phyloP scores from a whole-genome alignment of 2,329 filamentous ascomycete genomes.

The Aspergillus sp. region DNA sequence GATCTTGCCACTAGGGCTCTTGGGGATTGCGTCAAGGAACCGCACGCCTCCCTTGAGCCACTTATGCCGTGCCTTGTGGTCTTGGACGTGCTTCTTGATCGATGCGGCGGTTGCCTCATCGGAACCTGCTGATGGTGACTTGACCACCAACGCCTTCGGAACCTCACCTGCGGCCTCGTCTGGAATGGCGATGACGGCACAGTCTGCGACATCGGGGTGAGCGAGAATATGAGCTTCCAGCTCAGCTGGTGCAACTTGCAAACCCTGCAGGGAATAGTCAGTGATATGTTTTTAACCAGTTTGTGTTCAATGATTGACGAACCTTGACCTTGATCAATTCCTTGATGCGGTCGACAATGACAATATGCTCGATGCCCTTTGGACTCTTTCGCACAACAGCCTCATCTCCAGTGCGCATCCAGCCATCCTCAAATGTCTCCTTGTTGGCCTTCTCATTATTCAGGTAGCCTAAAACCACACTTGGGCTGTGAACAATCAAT shows the following conservation, averaged over 20 bases:
- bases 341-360: slow-evolving; percentile 79
- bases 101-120: slow-evolving; percentile 49
- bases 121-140: slow-evolving; percentile 47
- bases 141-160: slow-evolving; percentile 61
- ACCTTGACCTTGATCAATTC: slow-evolving; percentile 76
- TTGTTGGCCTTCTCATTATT: slow-evolving; percentile 79
- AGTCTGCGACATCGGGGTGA: slow-evolving; percentile 71
- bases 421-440: slow-evolving; percentile 76
- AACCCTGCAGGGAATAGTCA: slow-evolving; percentile 49
- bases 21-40: slow-evolving; percentile 54
- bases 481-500: slow-evolving; percentile 71
- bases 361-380: slow-evolving; percentile 71
- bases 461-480: slow-evolving; percentile 75
- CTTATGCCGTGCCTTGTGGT: slow-evolving; percentile 59
- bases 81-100: slow-evolving; percentile 56
- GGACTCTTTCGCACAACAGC: slow-evolving; percentile 63
- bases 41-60: slow-evolving; percentile 59
- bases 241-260: slow-evolving; percentile 79
- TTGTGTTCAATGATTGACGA: slow-evolving; percentile 33
- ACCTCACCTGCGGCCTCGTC: slow-evolving; percentile 59
- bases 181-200: slow-evolving; percentile 70
- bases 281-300: background rate
- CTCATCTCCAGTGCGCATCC: slow-evolving; percentile 83
- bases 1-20: slow-evolving; percentile 61
- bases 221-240: slow-evolving; percentile 74